These are phyloP conservation scores for Dothidotthia symphoricarpi DNA, from an alignment of 2,329 filamentous ascomycete species.

Conservation along the genomic window DNA sequence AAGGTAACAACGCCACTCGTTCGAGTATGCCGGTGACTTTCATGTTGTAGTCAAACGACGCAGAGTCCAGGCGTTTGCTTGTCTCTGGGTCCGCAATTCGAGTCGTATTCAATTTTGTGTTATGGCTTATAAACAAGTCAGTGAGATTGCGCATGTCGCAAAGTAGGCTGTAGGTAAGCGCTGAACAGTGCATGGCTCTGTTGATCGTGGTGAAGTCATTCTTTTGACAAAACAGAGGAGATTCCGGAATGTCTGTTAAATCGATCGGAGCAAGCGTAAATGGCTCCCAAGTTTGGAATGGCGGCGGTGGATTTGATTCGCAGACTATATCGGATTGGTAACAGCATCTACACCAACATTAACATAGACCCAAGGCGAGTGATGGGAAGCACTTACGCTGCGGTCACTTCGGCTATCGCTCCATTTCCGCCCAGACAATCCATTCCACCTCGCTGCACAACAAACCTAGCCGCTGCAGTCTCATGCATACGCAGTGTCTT, in stretches of 20 bases:
- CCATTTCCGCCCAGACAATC: slow-evolving; percentile 10
- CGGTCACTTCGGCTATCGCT: slow-evolving; percentile 18
- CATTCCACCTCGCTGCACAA: slow-evolving; percentile 27
- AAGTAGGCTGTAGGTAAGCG: slow-evolving; percentile 24
- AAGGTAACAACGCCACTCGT: slow-evolving; percentile 19
- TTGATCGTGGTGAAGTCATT: slow-evolving; percentile 19
- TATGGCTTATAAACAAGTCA: slow-evolving; percentile 25
- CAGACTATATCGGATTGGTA: slow-evolving; percentile 31
- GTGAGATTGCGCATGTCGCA: slow-evolving; percentile 36
- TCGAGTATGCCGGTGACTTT: slow-evolving; percentile 15
- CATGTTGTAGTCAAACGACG: slow-evolving; percentile 12
- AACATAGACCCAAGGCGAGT: neutral
- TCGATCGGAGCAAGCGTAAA: slow-evolving; percentile 1
- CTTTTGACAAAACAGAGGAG: slow-evolving; percentile 34
- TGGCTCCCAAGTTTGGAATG: slow-evolving; percentile 18
- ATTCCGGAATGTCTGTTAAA: slow-evolving; percentile 27
- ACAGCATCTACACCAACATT: slow-evolving; percentile 19
- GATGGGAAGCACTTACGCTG: slow-evolving; percentile 19
- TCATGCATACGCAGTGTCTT: slow-evolving; percentile 24
- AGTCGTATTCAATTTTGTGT: slow-evolving; percentile 1
- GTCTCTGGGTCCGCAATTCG: slow-evolving; percentile 7
- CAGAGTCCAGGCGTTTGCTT: neutral
- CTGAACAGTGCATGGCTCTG: slow-evolving; percentile 22
- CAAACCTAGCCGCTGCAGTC: slow-evolving; percentile 22
- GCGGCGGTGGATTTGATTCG: slow-evolving; percentile 19